These are phyloP conservation scores for Carex kokanica DNA, from an alignment of 176 grass and related monocot genomes.

Conservation along the genomic window DNA sequence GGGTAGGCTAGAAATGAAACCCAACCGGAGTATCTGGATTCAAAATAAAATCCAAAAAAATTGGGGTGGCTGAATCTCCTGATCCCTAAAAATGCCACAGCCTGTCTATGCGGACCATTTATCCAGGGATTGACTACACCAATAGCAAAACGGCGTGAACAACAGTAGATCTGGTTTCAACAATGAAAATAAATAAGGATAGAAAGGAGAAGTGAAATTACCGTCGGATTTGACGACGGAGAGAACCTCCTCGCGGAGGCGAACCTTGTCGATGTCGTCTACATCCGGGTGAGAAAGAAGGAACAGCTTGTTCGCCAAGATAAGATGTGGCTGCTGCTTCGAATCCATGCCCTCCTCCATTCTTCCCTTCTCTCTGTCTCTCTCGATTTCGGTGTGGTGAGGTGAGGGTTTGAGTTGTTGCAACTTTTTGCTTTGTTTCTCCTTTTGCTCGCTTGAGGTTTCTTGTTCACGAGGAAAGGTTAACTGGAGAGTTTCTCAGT, in stretches of 20 bases:
- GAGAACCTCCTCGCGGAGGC: conserved; percentile 75
- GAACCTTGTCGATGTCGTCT: conserved; percentile 89
- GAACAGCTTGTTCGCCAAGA: conserved; percentile 82
- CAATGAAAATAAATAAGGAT: background rate
- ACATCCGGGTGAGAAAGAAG: conserved; percentile 70
- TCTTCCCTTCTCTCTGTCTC: conserved; percentile 29
- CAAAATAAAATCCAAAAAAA: background rate
- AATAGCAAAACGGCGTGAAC: background rate
- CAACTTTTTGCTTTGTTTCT: background rate
- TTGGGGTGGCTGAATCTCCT: background rate
- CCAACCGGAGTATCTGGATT: background rate
- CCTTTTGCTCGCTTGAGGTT: conserved; percentile 11
- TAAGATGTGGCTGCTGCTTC: conserved; percentile 73
- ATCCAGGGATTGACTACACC: background rate
- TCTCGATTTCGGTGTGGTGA: background rate
- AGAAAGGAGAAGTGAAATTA: conserved; percentile 16
- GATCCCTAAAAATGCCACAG: background rate
- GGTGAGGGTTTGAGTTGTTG: background rate
- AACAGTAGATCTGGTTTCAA: background rate
- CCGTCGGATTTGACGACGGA: conserved; percentile 68
- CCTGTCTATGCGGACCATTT: background rate
- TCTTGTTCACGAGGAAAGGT: conserved; percentile 27
- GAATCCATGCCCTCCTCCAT: conserved; percentile 47
- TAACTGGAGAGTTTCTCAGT: background rate
- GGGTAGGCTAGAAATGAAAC: too few species aligned